Percentiles rank a stretch among this genome's conserved stretches.
These are phyloP conservation scores for Withania somnifera DNA, from an alignment of 305 asterid genomes.

Conservation along the genomic window DNA sequence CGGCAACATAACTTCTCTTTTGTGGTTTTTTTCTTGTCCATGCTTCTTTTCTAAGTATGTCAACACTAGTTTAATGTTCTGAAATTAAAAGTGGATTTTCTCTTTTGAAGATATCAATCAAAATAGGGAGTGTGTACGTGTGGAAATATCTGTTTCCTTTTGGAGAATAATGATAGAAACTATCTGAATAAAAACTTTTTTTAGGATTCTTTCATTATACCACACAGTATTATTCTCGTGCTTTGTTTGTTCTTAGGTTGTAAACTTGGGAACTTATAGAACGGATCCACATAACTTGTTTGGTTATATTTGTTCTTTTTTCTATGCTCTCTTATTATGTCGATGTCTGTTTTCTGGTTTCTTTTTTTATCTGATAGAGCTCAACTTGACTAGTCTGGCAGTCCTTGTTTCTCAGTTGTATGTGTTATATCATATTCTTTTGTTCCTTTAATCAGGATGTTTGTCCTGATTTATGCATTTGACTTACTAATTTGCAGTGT, in stretches of 20 bases:
- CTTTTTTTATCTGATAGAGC: neutral
- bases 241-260: neutral
- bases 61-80: neutral
- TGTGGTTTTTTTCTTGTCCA: neutral
- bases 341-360: neutral
- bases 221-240: neutral
- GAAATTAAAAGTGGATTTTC: neutral
- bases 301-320: neutral
- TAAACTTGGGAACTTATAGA: neutral
- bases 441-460: neutral
- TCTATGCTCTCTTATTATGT: neutral
- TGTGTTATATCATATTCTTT: neutral
- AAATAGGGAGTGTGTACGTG: neutral
- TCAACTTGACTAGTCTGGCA: neutral
- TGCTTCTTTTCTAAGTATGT: neutral
- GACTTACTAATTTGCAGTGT: conserved; percentile 38
- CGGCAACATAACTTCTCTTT: neutral
- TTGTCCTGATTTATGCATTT: conserved; percentile 1
- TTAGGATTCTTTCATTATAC: neutral
- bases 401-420: neutral
- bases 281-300: neutral
- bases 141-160: neutral
- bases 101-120: neutral
- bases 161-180: neutral
- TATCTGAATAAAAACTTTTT: neutral